These are phyloP conservation scores for Coniochaeta sp. DNA, from an alignment of 2,329 filamentous ascomycete genomes.

Conservation along the genomic window DNA sequence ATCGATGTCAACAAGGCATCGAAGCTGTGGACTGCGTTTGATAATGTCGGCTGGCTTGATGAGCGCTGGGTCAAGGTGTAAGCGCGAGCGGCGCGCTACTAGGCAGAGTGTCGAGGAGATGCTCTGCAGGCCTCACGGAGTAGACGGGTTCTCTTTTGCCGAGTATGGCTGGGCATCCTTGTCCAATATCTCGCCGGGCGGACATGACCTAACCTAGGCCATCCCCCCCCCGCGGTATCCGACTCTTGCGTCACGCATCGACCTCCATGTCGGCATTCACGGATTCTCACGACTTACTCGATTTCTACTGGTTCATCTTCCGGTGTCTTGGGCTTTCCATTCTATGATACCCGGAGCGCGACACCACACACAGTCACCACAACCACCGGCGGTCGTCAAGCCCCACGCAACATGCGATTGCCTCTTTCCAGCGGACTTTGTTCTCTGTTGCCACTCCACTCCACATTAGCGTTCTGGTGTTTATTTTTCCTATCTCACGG, in stretches of 20 bases:
- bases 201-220: too few relatives aligned
- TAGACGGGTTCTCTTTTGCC: background rate
- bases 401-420: background rate
- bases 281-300: too few relatives aligned
- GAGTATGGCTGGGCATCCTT: background rate
- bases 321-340: conserved; percentile 5
- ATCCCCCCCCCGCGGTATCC: too few relatives aligned
- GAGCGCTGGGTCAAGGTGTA: conserved; percentile 20
- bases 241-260: too few relatives aligned
- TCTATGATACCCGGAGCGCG: conserved; percentile 18
- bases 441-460: conserved; percentile 12
- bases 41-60: conserved; percentile 78
- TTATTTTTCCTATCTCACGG: background rate
- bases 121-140: background rate
- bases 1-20: conserved; percentile 98
- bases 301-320: too few relatives aligned
- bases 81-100: too few relatives aligned
- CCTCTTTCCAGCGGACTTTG: background rate
- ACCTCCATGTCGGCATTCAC: too few relatives aligned
- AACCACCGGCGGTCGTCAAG: background rate
- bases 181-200: too few relatives aligned
- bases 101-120: too few relatives aligned
- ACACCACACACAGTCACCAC: conserved; percentile 8
- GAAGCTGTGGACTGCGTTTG: conserved; percentile 84
- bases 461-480: conserved; percentile 9